phyloP scores from a whole-genome alignment of 106 monocot genomes.

The Dioscorea alata region DNA sequence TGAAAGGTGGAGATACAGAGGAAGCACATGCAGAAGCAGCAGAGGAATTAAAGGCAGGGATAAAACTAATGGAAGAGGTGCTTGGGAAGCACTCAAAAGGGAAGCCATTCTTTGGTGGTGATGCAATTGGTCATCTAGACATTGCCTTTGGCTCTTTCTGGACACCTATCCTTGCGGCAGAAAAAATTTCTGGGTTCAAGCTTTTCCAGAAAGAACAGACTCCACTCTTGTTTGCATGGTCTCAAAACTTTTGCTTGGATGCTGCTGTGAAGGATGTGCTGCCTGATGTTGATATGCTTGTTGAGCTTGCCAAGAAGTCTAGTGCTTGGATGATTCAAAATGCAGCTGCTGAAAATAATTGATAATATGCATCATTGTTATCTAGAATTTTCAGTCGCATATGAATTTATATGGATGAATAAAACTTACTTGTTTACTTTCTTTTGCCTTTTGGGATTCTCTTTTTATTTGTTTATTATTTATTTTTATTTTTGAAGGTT shows the following conservation, averaged over 20 bases:
- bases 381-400: too few species aligned
- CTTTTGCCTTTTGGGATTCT: too few species aligned
- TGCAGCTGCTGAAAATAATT: too few species aligned
- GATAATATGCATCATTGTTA: too few species aligned
- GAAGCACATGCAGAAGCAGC: not conserved
- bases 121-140: not conserved
- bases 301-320: not conserved
- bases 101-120: constrained; percentile 6
- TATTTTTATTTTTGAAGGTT: too few species aligned
- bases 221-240: not conserved
- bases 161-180: not conserved
- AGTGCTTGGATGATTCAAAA: too few species aligned
- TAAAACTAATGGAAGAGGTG: constrained; percentile 3
- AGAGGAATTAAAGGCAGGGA: not conserved
- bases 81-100: constrained; percentile 4
- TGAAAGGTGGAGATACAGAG: not conserved
- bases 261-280: not conserved
- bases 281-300: not conserved
- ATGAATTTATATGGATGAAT: too few species aligned
- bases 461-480: too few species aligned
- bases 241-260: not conserved
- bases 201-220: not conserved
- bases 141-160: not conserved
- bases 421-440: too few species aligned
- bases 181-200: not conserved